These are phyloP conservation scores for Neonectria hederae DNA, from an alignment of 2,329 filamentous ascomycete species.

Conservation along the genomic window DNA sequence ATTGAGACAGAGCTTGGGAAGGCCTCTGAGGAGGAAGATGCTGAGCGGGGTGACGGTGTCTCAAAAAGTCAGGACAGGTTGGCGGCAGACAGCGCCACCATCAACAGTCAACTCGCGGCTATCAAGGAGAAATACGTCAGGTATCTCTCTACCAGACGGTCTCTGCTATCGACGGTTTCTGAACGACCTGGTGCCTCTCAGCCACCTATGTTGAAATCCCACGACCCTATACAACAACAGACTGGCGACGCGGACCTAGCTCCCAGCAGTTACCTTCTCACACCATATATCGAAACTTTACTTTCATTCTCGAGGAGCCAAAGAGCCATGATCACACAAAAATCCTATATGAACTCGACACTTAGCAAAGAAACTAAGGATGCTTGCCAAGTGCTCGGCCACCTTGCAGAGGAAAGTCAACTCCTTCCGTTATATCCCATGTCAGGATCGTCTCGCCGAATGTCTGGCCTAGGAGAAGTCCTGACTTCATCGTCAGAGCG, in stretches of 20 bases:
- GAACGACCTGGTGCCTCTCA: constrained; percentile 45
- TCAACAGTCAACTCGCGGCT: constrained; percentile 53
- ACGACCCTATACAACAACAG: constrained; percentile 18
- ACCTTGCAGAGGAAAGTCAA: constrained; percentile 69
- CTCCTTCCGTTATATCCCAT: constrained; percentile 63
- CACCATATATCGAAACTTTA: constrained; percentile 65
- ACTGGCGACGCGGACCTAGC: constrained; percentile 25
- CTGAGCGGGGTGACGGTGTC: constrained; percentile 39
- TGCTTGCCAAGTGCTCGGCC: constrained; percentile 59
- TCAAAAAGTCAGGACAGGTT: constrained; percentile 35
- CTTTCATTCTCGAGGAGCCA: constrained; percentile 64
- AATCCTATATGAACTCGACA: constrained; percentile 62
- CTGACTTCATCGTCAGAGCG: constrained; percentile 48
- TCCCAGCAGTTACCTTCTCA: constrained; percentile 56
- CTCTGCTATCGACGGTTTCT: constrained; percentile 55
- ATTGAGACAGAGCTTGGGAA: constrained; percentile 70
- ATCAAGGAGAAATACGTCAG: constrained; percentile 64
- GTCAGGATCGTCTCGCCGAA: constrained; percentile 47
- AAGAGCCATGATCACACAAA: constrained; percentile 66
- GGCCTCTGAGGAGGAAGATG: constrained; percentile 53
- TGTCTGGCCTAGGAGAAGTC: constrained; percentile 57
- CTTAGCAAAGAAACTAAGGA: constrained; percentile 63
- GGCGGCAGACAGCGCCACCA: constrained; percentile 38
- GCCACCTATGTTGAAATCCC: constrained; percentile 32
- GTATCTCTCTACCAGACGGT: constrained; percentile 61